Evolutionary conservation across 805 yeast genomes (phyloP).

Genomic region (Danielozyma ontarioensis): DNA sequence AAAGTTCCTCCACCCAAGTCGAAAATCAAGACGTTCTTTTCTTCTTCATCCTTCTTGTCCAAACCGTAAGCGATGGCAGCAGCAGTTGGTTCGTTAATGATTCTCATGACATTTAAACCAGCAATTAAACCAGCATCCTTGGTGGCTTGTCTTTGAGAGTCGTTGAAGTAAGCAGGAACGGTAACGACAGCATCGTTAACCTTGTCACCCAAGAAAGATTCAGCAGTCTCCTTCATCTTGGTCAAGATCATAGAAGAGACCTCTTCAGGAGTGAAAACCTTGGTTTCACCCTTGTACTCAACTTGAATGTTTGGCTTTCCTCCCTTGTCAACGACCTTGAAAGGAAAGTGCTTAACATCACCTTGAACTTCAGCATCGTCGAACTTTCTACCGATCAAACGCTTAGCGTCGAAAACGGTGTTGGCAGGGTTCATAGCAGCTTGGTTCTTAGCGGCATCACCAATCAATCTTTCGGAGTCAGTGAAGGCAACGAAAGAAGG

Average conservation of each 20-base stretch:
- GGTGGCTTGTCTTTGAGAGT: constrained; percentile 30
- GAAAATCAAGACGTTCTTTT: constrained; percentile 53
- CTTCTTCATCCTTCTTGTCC: constrained; percentile 54
- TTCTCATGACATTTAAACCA: constrained; percentile 29
- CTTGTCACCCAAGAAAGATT: constrained; percentile 21
- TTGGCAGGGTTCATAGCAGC: constrained; percentile 30
- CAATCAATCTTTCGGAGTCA: constrained; percentile 28
- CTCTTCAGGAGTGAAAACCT: constrained; percentile 27
- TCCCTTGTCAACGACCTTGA: constrained; percentile 24
- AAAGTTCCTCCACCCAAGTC: constrained; percentile 49
- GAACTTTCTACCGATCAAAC: constrained; percentile 27
- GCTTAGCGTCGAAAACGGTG: constrained; percentile 30
- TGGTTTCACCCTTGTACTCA: constrained; percentile 29
- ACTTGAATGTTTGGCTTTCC: constrained; percentile 27
- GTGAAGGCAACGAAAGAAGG: constrained; percentile 30
- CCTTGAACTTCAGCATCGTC: constrained; percentile 23
- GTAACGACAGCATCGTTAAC: constrained; percentile 27
- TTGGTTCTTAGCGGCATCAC: constrained; percentile 31
- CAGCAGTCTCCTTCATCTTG: constrained; percentile 30
- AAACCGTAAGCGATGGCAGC: constrained; percentile 33
- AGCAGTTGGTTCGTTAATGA: constrained; percentile 30
- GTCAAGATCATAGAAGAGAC: constrained; percentile 27
- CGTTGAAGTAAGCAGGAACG: constrained; percentile 30
- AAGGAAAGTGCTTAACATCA: constrained; percentile 29
- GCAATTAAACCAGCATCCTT: constrained; percentile 32